Percentiles rank a stretch among this genome's conserved stretches.
These are phyloP conservation scores for Cercospora nicotianae DNA, from an alignment of 2,329 filamentous ascomycete genomes.

Conservation along the genomic window DNA sequence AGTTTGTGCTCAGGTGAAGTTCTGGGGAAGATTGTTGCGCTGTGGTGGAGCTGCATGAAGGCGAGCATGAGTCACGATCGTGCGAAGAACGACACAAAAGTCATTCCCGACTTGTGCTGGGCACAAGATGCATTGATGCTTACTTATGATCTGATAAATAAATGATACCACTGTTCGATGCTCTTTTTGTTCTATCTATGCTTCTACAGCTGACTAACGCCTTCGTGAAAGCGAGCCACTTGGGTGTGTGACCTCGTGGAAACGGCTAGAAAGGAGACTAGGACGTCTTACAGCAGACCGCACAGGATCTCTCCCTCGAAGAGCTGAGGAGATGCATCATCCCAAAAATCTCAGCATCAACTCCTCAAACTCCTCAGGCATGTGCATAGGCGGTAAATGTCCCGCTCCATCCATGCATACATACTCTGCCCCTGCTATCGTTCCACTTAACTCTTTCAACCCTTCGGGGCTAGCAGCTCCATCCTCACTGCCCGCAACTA, in stretches of 20 bases:
- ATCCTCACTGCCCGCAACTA: conserved; percentile 32
- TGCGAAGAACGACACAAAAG: not conserved
- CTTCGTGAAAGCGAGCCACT: not conserved
- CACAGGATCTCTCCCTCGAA: not conserved
- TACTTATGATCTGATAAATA: not conserved
- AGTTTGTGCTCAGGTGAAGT: not conserved
- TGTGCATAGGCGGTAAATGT: conserved; percentile 36
- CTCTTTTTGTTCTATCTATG: not conserved
- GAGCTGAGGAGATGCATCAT: not conserved
- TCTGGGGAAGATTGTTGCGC: not conserved
- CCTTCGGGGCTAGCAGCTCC: conserved; percentile 22
- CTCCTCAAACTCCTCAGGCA: conserved; percentile 29
- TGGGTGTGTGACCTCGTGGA: not conserved
- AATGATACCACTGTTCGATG: not conserved
- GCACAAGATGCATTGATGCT: not conserved
- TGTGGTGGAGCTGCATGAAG: not conserved
- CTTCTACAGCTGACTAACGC: not conserved
- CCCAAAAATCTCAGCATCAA: conserved; percentile 29
- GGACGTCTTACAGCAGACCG: not conserved
- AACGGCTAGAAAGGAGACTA: not conserved
- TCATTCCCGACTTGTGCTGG: not conserved
- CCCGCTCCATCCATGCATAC: conserved; percentile 31
- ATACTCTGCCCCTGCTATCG: conserved; percentile 23
- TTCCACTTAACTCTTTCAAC: conserved; percentile 28
- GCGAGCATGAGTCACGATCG: not conserved